Base-by-base conservation (phyloP, 148 eudicot genomes). In the Beta vulgaris region DNA sequence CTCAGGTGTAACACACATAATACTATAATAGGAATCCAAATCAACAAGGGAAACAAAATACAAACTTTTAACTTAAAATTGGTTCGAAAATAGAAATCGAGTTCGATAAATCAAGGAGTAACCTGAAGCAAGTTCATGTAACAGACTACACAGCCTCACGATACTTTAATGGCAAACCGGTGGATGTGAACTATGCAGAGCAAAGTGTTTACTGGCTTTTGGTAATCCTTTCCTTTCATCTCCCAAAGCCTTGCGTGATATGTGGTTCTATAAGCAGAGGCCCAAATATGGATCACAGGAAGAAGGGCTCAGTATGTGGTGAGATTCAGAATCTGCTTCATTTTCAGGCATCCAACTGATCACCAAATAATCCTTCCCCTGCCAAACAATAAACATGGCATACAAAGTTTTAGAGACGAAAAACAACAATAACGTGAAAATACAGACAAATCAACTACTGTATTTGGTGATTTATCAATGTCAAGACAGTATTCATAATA, bases 281-380 rank as follows among this genome's bases (percentile, higher is more conserved):
- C 31, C n/a, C 71, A 53, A 3, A 37, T 36, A 21, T 18, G 76
- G 65, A 51, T 28, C 74, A 67, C 75, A 31, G 28, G 74, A 69
- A 69, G 51, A 74, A 69, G 68, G 53, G 35, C 71, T 65, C 75
- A 49, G 75, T 54, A 63, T 21, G 65, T 54, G 37, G 66, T 54
- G 26, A 55, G 75, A 65, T 76, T 80, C 55, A 46, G 39, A 71
- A 55, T 44, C n/a, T 43, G 76, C 76, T 76, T 73, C 83, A 71
- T 42, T 66, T 65, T 71, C 46, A 25, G 49, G 60, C 43, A 54
- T 71, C 74, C 71, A 72, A 66, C 62, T 65, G 65, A 71, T 65
- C 67, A 34, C 43, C 71, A 64, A 8, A 23, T 54, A 1, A 42
- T 13, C 71, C 8, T 64, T 58, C 42, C 53, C 79, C 79, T 76